Evolutionary conservation across 2,329 filamentous ascomycete genomes (phyloP), one percentile per base, ranked within the genome.

Genomic region (Metarhizium album): DNA sequence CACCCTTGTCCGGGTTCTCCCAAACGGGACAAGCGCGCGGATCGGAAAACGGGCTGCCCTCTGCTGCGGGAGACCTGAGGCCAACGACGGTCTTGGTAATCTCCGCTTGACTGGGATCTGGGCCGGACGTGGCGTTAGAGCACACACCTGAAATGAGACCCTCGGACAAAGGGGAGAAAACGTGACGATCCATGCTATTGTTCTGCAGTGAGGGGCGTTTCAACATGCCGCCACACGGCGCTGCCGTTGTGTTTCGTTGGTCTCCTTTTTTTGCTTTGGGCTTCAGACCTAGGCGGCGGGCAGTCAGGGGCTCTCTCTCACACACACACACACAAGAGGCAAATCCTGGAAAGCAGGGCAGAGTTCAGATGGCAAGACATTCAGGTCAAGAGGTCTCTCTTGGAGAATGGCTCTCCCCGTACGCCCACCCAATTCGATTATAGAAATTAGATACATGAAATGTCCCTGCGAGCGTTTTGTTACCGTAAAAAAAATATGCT

Each of bases 361-460:
- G 48, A 42, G 22, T 52, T 52, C 33, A 51, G 53, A 52, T 51
- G 51, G 51, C 53, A 50, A 56, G 54, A 54, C 58, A 58, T 58
- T 52, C 53, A 55, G 53, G 53, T 53, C 47, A 49, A 43, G 40
- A 20, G 42, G 40, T 46, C 49, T 51, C 52, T 52, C 53, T 49
- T 51, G 51, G 50, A 47, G 42, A 48, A 52, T 29, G 27, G 47
- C 52, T 45, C 49, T 52, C 50, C 55, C 49, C 53, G 52, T 57
- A 57, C 58, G 56, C 62, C 59, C 50, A 43, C 24, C 47, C 49
- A 55, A 59, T 63, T 59, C 60, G 54, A 75, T 75, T 75, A 74
- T 67, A 73, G n/a, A 73, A 58, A 70, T 74, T 73, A 74, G 65
- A 61, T 71, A 72, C 64, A 67, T 57, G 55, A 48, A 53, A 53